Evolutionary conservation across 495 filamentous ascomycete genomes (phyloP).

Genomic region (Trichocladium uniseriatum): DNA sequence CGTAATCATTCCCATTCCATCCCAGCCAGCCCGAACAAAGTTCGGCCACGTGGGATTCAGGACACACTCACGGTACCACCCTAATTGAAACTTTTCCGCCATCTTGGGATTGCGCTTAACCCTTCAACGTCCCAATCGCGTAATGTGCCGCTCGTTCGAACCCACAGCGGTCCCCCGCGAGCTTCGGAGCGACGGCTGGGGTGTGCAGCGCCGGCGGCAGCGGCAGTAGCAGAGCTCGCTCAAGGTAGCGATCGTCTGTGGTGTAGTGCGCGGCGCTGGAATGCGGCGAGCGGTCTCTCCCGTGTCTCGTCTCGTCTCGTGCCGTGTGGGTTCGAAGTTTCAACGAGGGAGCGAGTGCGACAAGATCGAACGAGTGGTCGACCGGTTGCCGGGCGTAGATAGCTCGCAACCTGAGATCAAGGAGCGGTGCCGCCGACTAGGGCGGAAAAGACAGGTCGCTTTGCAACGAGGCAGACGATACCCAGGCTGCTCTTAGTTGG

Average conservation of each 20-base stretch:
- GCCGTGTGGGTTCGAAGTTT: neutral
- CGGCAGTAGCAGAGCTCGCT: constrained; percentile 1
- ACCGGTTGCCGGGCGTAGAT: neutral
- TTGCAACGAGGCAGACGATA: too few species aligned
- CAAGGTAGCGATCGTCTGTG: too few species aligned
- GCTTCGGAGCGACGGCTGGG: constrained; percentile 16
- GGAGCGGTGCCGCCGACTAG: constrained; percentile 1
- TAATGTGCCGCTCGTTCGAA: constrained; percentile 11
- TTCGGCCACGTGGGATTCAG: neutral
- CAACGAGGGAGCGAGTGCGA: neutral
- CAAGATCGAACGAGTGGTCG: neutral
- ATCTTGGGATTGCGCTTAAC: too few species aligned
- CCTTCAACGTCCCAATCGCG: too few species aligned
- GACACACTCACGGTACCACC: constrained; percentile 37
- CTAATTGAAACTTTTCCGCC: constrained; percentile 33
- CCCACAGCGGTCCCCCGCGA: constrained; percentile 37
- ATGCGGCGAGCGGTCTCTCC: constrained; percentile 4
- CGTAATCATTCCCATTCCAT: neutral
- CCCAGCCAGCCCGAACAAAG: constrained; percentile 1
- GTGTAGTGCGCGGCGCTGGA: too few species aligned
- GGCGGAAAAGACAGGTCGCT: neutral
- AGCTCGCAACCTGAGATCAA: neutral
- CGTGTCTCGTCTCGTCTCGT: constrained; percentile 9
- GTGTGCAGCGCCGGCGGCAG: neutral
- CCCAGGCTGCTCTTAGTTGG: too few species aligned